phyloP scores from a whole-genome alignment of 345 rosid genomes.

The Pugionium cornutum region DNA sequence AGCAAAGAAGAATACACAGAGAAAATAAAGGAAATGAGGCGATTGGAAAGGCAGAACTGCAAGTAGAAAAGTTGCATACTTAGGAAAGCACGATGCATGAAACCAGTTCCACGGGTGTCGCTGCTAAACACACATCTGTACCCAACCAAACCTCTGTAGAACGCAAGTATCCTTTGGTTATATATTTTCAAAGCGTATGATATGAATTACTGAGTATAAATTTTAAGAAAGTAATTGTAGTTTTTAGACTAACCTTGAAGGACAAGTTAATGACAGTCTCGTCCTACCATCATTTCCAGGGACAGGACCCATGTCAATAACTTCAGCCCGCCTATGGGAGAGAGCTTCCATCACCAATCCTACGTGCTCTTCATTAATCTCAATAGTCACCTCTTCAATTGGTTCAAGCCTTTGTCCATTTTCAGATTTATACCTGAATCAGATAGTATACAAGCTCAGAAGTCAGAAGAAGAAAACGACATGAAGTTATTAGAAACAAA shows the following conservation, averaged over 20 bases:
- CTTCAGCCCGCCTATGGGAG: slow-evolving; percentile 87
- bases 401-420: slow-evolving; percentile 77
- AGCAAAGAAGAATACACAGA: slow-evolving; percentile 9
- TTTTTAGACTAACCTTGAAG: slow-evolving; percentile 67
- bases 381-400: slow-evolving; percentile 91
- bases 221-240: neutral
- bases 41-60: neutral
- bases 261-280: slow-evolving; percentile 83
- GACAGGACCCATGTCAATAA: slow-evolving; percentile 92
- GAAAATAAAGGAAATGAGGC: neutral
- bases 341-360: slow-evolving; percentile 94
- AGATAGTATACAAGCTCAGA: slow-evolving; percentile 17
- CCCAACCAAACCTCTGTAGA: slow-evolving; percentile 89
- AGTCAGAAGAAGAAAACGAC: neutral
- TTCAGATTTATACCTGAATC: slow-evolving; percentile 79
- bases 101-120: slow-evolving; percentile 96
- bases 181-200: slow-evolving; percentile 1
- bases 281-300: slow-evolving; percentile 88
- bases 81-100: slow-evolving; percentile 98
- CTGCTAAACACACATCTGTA: slow-evolving; percentile 99
- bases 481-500: neutral
- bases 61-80: slow-evolving; percentile 50
- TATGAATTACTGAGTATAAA: neutral
- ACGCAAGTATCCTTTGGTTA: slow-evolving; percentile 7
- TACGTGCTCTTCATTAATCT: slow-evolving; percentile 95